A percentile compares a stretch with the other conserved stretches of the same genome.
These are phyloP conservation scores for Craterostigma plantagineum DNA, from an alignment of 257 asterid genomes.

Conservation along the genomic window DNA sequence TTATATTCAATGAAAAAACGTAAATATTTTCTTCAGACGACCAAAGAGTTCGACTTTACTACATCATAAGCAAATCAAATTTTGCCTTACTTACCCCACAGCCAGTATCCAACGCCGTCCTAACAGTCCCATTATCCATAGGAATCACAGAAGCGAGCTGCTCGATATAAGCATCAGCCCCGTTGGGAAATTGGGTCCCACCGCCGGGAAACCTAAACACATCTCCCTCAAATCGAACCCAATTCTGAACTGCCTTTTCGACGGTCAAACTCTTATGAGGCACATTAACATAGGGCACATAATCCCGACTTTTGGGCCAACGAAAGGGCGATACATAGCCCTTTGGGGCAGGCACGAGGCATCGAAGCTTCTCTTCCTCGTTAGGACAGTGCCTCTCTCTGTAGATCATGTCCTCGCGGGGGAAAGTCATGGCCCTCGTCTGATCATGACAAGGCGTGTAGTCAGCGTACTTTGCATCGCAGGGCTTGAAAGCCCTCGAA, in stretches of 20 bases:
- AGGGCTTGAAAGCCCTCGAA: background rate
- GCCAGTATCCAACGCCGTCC: constrained; percentile 13
- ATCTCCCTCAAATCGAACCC: constrained; percentile 1
- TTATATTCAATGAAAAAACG: background rate
- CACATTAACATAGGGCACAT: background rate
- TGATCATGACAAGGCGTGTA: constrained; percentile 4
- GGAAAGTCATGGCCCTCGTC: constrained; percentile 1
- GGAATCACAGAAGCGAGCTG: constrained; percentile 1
- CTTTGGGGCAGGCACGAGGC: background rate
- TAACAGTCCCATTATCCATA: constrained; percentile 5
- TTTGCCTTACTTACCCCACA: constrained; percentile 4
- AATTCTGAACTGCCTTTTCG: constrained; percentile 1
- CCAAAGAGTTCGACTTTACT: too few relatives aligned
- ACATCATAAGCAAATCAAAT: too few relatives aligned
- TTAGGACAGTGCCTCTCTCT: constrained; percentile 2
- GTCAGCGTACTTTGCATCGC: background rate
- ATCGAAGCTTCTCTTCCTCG: background rate
- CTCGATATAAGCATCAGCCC: background rate
- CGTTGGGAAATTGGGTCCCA: constrained; percentile 2
- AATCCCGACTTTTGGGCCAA: constrained; percentile 1
- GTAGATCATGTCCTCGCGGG: constrained; percentile 1
- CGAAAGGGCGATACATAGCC: background rate
- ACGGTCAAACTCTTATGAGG: background rate
- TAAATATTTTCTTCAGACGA: too few relatives aligned
- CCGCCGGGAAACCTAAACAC: constrained; percentile 3